Evolutionary conservation across 495 filamentous ascomycete genomes (phyloP).

Genomic region (Pyrenula aspistea): DNA sequence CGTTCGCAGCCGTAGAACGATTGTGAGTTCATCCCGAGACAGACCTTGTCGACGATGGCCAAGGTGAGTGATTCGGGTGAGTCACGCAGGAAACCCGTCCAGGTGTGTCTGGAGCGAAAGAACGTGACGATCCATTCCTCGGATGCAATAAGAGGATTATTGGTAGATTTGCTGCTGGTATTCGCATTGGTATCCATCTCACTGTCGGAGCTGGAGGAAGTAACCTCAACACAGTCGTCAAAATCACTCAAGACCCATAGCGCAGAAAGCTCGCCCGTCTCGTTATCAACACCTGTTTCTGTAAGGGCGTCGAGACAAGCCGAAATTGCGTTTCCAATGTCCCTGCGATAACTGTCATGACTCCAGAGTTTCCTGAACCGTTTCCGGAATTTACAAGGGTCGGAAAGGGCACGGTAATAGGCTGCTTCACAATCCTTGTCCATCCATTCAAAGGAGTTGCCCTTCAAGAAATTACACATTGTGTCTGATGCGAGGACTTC

Average conservation of each 20-base stretch:
- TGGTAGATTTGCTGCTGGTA: background rate
- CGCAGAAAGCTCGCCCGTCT: slow-evolving; percentile 1
- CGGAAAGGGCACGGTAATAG: background rate
- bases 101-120: slow-evolving; percentile 5
- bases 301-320: slow-evolving; percentile 3
- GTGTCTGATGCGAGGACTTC: slow-evolving; percentile 3
- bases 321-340: slow-evolving; percentile 3
- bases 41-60: slow-evolving; percentile 2
- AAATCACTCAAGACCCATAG: slow-evolving; percentile 1
- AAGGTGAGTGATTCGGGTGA: slow-evolving; percentile 3
- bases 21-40: slow-evolving; percentile 1
- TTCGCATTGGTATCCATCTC: background rate
- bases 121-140: slow-evolving; percentile 4
- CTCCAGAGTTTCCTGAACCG: slow-evolving; percentile 1
- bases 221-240: background rate
- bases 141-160: background rate
- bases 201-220: background rate
- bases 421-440: background rate
- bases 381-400: background rate
- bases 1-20: background rate
- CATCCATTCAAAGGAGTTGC: slow-evolving; percentile 2
- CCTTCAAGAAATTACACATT: slow-evolving; percentile 4
- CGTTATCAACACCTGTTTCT: slow-evolving; percentile 3
- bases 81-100: slow-evolving; percentile 6
- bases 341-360: background rate